Percentiles rank a stretch among this genome's conserved stretches.
These are phyloP conservation scores for Pseudopithomyces chartarum DNA, from an alignment of 2,329 filamentous ascomycete genomes.

Conservation along the genomic window DNA sequence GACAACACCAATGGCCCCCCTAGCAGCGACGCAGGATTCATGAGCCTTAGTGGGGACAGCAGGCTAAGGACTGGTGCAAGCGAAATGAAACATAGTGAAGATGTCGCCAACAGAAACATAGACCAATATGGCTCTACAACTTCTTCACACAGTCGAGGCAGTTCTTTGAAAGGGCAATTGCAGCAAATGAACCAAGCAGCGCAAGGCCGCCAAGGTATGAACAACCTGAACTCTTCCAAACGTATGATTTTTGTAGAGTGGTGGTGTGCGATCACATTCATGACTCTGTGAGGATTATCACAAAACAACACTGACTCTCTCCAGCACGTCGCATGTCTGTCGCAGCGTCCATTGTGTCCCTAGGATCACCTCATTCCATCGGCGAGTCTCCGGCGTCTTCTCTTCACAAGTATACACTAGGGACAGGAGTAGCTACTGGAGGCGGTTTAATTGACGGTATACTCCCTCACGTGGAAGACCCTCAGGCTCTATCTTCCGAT, in stretches of 20 bases:
- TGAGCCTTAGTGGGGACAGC: slow-evolving; percentile 26
- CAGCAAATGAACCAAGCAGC: not conserved
- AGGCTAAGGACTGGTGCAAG: slow-evolving; percentile 17
- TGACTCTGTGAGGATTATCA: no score
- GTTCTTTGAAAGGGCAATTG: not conserved
- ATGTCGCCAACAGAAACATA: slow-evolving; percentile 38
- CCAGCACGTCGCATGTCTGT: not conserved
- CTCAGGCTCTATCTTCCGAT: slow-evolving; percentile 3
- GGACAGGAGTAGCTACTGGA: slow-evolving; percentile 10
- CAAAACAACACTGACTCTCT: not conserved
- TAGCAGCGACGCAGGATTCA: slow-evolving; percentile 16
- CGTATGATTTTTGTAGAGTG: no score
- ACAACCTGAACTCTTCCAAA: not conserved
- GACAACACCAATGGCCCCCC: slow-evolving; percentile 12
- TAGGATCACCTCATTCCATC: not conserved
- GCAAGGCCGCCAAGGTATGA: not conserved
- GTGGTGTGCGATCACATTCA: no score
- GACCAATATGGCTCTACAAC: slow-evolving; percentile 14
- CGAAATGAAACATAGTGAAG: slow-evolving; percentile 59
- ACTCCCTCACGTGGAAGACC: slow-evolving; percentile 7
- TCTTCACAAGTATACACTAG: slow-evolving; percentile 7
- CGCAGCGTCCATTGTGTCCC: slow-evolving; percentile 6
- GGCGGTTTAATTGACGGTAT: slow-evolving; percentile 16
- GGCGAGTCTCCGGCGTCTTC: slow-evolving; percentile 4
- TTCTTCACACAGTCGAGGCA: slow-evolving; percentile 7